Conservation (phyloP, 306 rosid species). For the Prunus mume region DNA sequence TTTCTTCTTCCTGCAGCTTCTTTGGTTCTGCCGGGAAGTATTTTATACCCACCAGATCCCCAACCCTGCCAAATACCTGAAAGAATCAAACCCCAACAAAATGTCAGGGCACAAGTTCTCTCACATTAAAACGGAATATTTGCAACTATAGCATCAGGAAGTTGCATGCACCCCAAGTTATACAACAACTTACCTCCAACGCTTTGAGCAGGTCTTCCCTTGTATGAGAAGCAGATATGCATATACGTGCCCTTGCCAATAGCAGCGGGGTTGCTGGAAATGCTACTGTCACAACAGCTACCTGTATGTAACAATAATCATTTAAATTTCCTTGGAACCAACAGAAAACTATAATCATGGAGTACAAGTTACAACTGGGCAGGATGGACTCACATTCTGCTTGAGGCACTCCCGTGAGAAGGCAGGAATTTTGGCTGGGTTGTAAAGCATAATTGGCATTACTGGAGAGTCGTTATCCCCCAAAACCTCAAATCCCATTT, state of each 20-base stretch:
- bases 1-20: conserved; percentile 35
- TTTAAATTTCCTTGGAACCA: neutral
- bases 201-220: conserved; percentile 79
- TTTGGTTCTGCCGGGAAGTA: conserved; percentile 79
- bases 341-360: neutral
- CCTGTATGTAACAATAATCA: conserved; percentile 33
- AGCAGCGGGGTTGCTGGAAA: conserved; percentile 92
- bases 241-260: conserved; percentile 86
- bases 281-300: conserved; percentile 88
- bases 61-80: conserved; percentile 75
- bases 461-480: conserved; percentile 90
- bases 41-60: conserved; percentile 81
- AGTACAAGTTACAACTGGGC: neutral
- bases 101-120: neutral
- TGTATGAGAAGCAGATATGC: conserved; percentile 91
- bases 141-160: neutral
- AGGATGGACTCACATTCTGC: conserved; percentile 64
- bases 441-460: conserved; percentile 95
- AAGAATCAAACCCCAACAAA: conserved; percentile 11
- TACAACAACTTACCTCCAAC: conserved; percentile 51
- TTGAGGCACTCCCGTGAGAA: conserved; percentile 92
- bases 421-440: conserved; percentile 92
- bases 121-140: neutral
- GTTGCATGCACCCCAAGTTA: neutral
- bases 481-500: conserved; percentile 94